Conservation (phyloP, 768 basidiomycete species). For the Pisolithus tinctorius region DNA sequence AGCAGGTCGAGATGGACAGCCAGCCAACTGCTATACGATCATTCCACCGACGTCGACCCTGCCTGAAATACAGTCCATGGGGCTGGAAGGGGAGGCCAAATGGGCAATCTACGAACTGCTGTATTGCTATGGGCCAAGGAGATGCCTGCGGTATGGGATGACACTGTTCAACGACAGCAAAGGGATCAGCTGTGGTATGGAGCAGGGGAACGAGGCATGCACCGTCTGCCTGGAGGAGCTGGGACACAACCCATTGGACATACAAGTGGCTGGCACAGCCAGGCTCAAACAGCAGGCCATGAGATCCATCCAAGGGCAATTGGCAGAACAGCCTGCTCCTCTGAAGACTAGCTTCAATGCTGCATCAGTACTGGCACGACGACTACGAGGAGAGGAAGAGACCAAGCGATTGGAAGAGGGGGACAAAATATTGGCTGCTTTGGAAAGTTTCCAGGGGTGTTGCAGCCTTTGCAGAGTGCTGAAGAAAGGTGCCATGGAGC, state of each 20-base stretch:
- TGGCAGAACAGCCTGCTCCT: too few relatives aligned
- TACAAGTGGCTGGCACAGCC: background rate
- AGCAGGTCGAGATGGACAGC: constrained; percentile 12
- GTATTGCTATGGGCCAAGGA: background rate
- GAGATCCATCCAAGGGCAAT: too few relatives aligned
- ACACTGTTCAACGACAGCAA: background rate
- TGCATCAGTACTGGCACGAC: too few relatives aligned
- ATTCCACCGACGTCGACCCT: background rate
- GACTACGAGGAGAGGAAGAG: too few relatives aligned
- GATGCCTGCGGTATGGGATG: background rate
- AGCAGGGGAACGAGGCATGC: background rate
- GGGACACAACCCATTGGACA: background rate
- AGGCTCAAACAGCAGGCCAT: background rate
- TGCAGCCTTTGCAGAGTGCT: too few relatives aligned
- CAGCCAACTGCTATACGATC: background rate
- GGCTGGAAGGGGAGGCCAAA: background rate
- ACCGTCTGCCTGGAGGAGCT: background rate
- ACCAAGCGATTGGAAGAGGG: too few relatives aligned
- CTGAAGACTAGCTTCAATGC: too few relatives aligned
- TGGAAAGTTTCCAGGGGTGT: too few relatives aligned
- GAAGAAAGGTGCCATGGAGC: background rate
- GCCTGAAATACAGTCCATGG: background rate
- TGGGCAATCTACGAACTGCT: background rate
- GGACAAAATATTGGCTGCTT: too few relatives aligned
- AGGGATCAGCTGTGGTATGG: background rate